Conservation (phyloP, 345 rosid genomes). For the Gossypium arboreum region DNA sequence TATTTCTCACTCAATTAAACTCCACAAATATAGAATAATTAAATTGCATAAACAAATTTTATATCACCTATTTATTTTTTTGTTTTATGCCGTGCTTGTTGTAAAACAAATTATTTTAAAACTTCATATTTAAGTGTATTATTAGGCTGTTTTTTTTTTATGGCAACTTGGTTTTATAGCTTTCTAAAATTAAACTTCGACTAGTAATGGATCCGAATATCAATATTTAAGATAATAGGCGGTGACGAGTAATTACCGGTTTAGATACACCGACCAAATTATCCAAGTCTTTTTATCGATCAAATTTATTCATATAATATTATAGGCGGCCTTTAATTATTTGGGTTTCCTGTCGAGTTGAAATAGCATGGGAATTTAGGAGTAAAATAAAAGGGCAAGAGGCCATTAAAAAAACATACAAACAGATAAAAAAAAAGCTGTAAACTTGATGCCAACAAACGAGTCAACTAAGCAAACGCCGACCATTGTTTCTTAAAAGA, state of each 20-base stretch:
- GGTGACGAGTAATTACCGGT: slow-evolving; percentile 1
- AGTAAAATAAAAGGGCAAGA: slow-evolving; percentile 1
- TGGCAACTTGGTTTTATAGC: neutral
- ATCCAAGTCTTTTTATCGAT: neutral
- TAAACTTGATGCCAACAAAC: neutral
- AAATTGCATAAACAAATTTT: no score
- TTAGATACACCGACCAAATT: slow-evolving; percentile 24
- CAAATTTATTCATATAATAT: neutral
- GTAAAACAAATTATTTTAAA: no score
- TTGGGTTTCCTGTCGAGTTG: neutral
- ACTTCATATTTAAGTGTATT: no score
- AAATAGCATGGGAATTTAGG: neutral
- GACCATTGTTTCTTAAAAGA: no score
- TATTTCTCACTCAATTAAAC: no score
- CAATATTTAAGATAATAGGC: neutral
- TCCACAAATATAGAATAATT: no score
- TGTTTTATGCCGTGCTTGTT: no score
- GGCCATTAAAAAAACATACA: neutral
- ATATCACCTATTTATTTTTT: no score
- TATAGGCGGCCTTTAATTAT: neutral
- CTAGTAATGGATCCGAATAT: no score
- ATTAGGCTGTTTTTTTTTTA: no score
- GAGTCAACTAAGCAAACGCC: neutral
- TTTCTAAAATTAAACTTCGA: neutral
- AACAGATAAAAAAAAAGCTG: neutral